Base-by-base conservation (phyloP, 73 alveolate species). In the Paramecium primaurelia region DNA sequence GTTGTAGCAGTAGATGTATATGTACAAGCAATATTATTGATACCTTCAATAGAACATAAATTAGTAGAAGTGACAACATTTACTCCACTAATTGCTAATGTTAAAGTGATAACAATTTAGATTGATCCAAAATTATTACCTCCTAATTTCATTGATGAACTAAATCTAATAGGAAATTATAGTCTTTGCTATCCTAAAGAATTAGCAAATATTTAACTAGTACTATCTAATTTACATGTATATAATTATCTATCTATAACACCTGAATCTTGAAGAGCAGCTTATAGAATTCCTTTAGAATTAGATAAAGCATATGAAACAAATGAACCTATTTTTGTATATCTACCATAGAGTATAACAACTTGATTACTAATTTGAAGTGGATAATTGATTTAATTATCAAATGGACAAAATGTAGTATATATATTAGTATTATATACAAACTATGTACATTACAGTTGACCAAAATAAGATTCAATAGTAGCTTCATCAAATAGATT, bases 121-220 rank as follows among this genome's bases (percentile, higher is more conserved):
- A 37, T 22, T 6, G 64, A 14, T 34, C 37, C 32, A 40, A n/a
- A 75, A 10, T 37, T 34, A 0, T 8, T 37, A 4, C 88, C 88
- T 36, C 88, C 88, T 14, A 75, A 0, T 22, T 22, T 40, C 9
- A 75, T 14, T 30, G 64, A 37, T n/a, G 88, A 75, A 14, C 60
- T 22, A 30, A 75, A 75, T 75, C 88, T 75, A 16, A 75, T 75
- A 14, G 88, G 58, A 37, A 75, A 75, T 14, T 22, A 9, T 7
- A 75, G 42, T 75, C 88, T 75, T 18, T 75, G 10, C 11, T 34
- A 75, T 14, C 88, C 88, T 38, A 75, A 75, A 34, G 88, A 75
- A 12, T 75, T 75, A 3, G 88, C 36, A 11, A 12, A 75, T 32
- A 75, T 30, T 10, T 30, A 37, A 75, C 26, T 75, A 75, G 88